Evolutionary conservation across 768 basidiomycete genomes (phyloP).

Genomic region (Panaeolus papilionaceus): DNA sequence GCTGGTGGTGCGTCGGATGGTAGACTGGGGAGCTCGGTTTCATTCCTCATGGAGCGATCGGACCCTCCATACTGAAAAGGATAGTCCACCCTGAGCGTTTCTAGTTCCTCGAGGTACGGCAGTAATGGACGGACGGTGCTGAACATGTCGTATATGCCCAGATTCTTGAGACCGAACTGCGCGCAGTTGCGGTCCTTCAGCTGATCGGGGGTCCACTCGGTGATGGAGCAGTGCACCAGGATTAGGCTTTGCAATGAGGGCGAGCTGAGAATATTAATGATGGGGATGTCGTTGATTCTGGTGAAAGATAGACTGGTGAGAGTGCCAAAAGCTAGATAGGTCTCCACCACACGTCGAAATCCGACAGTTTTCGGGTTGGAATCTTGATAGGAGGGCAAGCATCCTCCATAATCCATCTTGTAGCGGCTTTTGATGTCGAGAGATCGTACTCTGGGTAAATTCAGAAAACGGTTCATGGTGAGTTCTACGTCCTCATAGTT

Average conservation of each 20-base stretch:
- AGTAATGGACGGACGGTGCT: background rate
- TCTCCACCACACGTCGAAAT: background rate
- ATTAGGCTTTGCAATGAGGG: background rate
- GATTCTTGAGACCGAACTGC: background rate
- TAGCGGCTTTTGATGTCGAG: background rate
- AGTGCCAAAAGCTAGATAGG: background rate
- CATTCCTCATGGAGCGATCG: background rate
- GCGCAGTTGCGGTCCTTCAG: background rate
- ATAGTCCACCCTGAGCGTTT: background rate
- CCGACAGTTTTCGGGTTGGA: background rate
- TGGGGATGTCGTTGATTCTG: background rate
- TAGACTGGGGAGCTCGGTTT: background rate
- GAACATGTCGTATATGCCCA: background rate
- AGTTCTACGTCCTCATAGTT: background rate
- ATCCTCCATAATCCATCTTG: background rate
- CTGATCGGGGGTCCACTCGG: background rate
- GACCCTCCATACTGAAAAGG: background rate
- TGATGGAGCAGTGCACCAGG: background rate
- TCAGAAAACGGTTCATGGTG: background rate
- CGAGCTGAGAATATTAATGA: background rate
- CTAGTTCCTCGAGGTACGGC: background rate
- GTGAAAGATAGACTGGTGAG: background rate
- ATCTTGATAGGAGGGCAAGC: background rate
- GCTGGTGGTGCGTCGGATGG: background rate
- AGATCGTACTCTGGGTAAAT: background rate